Base-by-base conservation (phyloP, 306 rosid species). In the Myrica gale region DNA sequence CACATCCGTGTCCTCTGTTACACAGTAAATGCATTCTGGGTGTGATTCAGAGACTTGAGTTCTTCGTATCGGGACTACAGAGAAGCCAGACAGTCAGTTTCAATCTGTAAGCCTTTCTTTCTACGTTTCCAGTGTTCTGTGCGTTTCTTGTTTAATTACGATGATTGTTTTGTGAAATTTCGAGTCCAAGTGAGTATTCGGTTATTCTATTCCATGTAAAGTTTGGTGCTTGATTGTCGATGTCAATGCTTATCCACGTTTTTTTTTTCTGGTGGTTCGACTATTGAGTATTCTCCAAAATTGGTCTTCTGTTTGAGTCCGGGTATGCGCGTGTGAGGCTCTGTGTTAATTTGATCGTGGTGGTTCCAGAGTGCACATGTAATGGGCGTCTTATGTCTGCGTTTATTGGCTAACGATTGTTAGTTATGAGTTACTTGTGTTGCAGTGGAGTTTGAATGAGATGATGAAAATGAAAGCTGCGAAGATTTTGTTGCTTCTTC, bases 401-500 rank as follows among this genome's bases (percentile, higher is more conserved):
- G n/a, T 19, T 32, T 5, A 11, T 66, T 54, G 54, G 39, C 58
- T 60, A n/a, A 42, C 23, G 76, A 69, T 78, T 51, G 46, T 26
- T 51, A 37, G 15, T 50, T 26, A 52, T 45, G 60, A 42, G 56
- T 46, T 68, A 41, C 26, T 48, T 75, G 2, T 51, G 7, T 47
- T 46, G 65, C 68, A 82, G 85, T 79, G 82, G 78, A 55, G 39
- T 76, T 81, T 70, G 60, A 69, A 43, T 75, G 58, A 66, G 82
- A 47, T 56, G n/a, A 19, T 20, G 82, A 84, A 72, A 6, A 91
- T 91, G 98, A 87, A 85, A 53, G 74, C 79, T 17, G 84, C 55
- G 78, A 76, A 82, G 76, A 51, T 84, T 53, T 54, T 77, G 21
- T 56, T 84, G 68, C 84, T 87, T 15, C 70, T 93, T 74, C 79